Percentiles rank a stretch among this genome's conserved stretches.
These are phyloP conservation scores for Podila epicladia DNA, from an alignment of 192 early-diverging fungal genomes.

Conservation along the genomic window DNA sequence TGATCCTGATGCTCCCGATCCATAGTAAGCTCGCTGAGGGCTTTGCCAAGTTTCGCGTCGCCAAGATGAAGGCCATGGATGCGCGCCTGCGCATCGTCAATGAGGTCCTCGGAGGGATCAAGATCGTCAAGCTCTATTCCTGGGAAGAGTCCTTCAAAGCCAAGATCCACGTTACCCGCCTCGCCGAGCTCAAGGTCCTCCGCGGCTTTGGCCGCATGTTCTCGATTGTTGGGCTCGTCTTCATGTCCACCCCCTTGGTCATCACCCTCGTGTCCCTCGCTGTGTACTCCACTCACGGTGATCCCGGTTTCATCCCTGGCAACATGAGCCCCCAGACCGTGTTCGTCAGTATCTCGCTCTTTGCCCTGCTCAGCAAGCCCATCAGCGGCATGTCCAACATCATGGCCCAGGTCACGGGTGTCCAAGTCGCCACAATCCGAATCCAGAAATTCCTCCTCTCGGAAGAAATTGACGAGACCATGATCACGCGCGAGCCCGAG, in stretches of 20 bases:
- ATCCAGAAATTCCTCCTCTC: slow-evolving; percentile 28
- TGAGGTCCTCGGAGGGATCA: slow-evolving; percentile 46
- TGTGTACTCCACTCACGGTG: slow-evolving; percentile 24
- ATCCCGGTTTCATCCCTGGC: slow-evolving; percentile 11
- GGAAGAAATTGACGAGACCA: slow-evolving; percentile 20
- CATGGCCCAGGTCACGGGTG: slow-evolving; percentile 10
- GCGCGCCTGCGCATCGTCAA: slow-evolving; percentile 42
- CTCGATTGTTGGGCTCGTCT: slow-evolving; percentile 3
- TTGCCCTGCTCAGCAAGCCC: slow-evolving; percentile 10
- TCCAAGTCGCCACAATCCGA: slow-evolving; percentile 25
- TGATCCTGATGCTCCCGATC: slow-evolving; percentile 18
- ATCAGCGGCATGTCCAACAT: slow-evolving; percentile 22
- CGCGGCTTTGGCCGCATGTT: slow-evolving; percentile 10
- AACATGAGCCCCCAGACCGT: slow-evolving; percentile 25
- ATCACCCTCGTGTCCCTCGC: slow-evolving; percentile 22
- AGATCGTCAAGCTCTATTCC: slow-evolving; percentile 43
- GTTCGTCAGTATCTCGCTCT: slow-evolving; percentile 26
- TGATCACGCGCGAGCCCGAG: slow-evolving; percentile 8
- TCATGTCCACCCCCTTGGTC: slow-evolving; percentile 20
- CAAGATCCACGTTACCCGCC: slow-evolving; percentile 5
- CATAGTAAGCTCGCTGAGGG: slow-evolving; percentile 4
- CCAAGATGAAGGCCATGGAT: slow-evolving; percentile 46
- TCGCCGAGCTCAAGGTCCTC: slow-evolving; percentile 12
- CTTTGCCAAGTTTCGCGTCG: slow-evolving; percentile 1
- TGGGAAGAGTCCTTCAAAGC: slow-evolving; percentile 8